Evolutionary conservation across 306 rosid genomes (phyloP).

Genomic region (Quercus engelmannii): DNA sequence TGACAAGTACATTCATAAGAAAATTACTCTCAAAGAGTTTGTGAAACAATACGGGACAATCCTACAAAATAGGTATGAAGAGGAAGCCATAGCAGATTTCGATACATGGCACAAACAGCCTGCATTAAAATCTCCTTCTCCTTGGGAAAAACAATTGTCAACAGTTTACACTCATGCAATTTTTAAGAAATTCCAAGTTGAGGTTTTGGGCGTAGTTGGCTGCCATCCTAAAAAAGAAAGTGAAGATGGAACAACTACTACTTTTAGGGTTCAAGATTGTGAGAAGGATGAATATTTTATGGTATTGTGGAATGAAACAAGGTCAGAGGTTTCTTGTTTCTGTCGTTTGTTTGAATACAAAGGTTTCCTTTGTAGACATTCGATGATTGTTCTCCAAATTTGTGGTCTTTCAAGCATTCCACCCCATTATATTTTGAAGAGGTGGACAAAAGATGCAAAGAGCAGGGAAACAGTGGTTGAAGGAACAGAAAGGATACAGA

Average conservation of each 20-base stretch:
- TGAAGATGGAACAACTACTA: slow-evolving; percentile 38
- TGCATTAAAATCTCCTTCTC: slow-evolving; percentile 59
- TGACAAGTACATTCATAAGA: slow-evolving; percentile 54
- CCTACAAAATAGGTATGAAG: slow-evolving; percentile 55
- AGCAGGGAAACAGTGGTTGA: slow-evolving; percentile 27
- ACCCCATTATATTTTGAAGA: slow-evolving; percentile 44
- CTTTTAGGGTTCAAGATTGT: slow-evolving; percentile 57
- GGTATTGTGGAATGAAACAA: slow-evolving; percentile 37
- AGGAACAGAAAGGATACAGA: slow-evolving; percentile 36
- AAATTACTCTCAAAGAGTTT: slow-evolving; percentile 53
- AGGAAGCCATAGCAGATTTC: slow-evolving; percentile 59
- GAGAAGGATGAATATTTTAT: slow-evolving; percentile 46
- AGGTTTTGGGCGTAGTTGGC: slow-evolving; percentile 60
- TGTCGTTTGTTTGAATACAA: slow-evolving; percentile 52
- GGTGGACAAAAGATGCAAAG: slow-evolving; percentile 63
- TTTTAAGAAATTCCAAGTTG: slow-evolving; percentile 53
- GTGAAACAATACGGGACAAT: slow-evolving; percentile 52
- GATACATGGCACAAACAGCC: slow-evolving; percentile 63
- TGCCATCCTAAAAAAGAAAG: slow-evolving; percentile 54
- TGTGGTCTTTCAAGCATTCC: slow-evolving; percentile 53
- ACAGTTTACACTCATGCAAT: slow-evolving; percentile 52
- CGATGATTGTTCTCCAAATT: slow-evolving; percentile 52
- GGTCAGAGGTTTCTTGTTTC: slow-evolving; percentile 52
- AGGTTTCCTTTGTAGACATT: slow-evolving; percentile 57
- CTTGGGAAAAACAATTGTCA: slow-evolving; percentile 65